Base-by-base conservation (phyloP, 148 eudicot genomes). In the Agrostemma githago region DNA sequence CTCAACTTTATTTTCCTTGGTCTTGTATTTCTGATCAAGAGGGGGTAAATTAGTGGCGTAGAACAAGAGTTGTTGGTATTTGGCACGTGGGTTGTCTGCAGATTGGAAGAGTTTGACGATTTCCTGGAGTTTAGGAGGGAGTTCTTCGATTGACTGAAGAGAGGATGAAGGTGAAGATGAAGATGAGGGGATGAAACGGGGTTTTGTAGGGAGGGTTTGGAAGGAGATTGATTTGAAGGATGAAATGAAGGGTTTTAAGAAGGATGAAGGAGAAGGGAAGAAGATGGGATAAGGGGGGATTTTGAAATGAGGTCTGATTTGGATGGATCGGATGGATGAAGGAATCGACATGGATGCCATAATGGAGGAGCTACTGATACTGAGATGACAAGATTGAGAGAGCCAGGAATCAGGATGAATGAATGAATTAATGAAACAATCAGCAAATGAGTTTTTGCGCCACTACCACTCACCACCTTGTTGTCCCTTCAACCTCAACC, bases 71-170 rank as follows among this genome's bases (percentile, higher is more conserved):
- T 93, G 98, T 54, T 93, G 86, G 80, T 93, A 91, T 79, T 89
- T 93, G 65, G 98, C 96, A 67, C 90, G 87, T n/a, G 96, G 86
- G 41, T 91, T 84, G 34, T 79, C 65, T 4, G 85, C 88, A 11
- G 82, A 85, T 83, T 89, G 98, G 74, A 93, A 93, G 19, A 91
- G 86, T 4, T 79, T 85, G 71, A 93, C 70, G 77, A 93, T 93
- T 74, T 93, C 92, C 78, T 86, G 97, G 74, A 93, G 92, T 80
- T 89, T 91, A 2, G 90, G 89, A 8, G 98, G 98, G 7, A 93
- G 88, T 16, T 93, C 90, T 78, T 84, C 87, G 5, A 88, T 66
- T 72, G 89, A 79, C 74, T 91, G 92, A 19, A 81, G 73, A 61
- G 86, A 72, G 9, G 71, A 61, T 4, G 90, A 70, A 14, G 88